Evolutionary conservation across 1,139 yeast species (phyloP), one percentile per base, ranked within the genome.

Genomic region (Geotrichum histeridarum): DNA sequence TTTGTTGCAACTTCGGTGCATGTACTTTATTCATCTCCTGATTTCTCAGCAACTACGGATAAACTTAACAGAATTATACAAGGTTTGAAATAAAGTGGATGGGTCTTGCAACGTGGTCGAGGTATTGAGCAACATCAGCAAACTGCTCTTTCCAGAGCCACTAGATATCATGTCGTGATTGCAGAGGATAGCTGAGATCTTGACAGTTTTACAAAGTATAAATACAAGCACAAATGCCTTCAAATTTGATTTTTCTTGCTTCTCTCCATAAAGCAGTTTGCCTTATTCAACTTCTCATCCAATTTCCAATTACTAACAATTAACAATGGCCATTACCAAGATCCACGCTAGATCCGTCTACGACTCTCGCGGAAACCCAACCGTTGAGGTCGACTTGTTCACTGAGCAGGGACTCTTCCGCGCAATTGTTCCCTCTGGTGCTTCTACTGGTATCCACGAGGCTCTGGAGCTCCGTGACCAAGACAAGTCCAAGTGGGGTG

Each of bases 301-400:
- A n/a, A 37, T 37, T 37, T 14, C 42, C 9, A 37, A 39, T 37
- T n/a, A 1, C 39, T 8, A 32, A 22, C 27, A 22, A 22, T 8
- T 50, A 38, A 67, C 54, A 68, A 78, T 78, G 82, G 77, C 82
- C 64, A 75, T 79, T 67, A 67, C 80, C 61, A 88, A 89, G 77
- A 77, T 88, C 67, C 82, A 79, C 76, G 87, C 96, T 67, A 87
- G 96, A 79, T 83, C 83, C 79, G 94, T 90, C 76, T 90, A 90
- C 84, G 97, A 90, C 78, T 89, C 96, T 66, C 87, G 97, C 79
- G 96, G 96, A 53, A 90, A 90, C 82, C 97, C 97, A 76, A 90
- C 96, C 64, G 96, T 90, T 66, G 96, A 90, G 81, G 96, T 89
- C 65, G 96, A 90, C 70, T 69, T 89, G 66, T 79, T 84, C 80